phyloP scores from a whole-genome alignment of 2,329 filamentous ascomycete genomes.

The Boeremia lycopersici region DNA sequence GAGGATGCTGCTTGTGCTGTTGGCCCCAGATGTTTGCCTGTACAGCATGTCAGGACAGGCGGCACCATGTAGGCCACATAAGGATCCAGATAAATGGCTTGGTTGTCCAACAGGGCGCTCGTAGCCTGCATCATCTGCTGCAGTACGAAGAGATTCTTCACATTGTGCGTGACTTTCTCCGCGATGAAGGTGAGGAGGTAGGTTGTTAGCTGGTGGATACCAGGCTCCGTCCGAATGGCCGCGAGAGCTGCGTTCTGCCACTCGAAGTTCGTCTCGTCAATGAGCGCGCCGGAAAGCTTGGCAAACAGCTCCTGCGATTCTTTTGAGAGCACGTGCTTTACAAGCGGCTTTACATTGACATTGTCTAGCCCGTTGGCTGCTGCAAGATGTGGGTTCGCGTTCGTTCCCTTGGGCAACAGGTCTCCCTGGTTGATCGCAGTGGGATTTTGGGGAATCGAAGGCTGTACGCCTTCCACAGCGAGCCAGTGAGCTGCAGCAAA shows the following conservation, averaged over 20 bases:
- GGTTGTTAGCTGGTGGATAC: constrained; percentile 91
- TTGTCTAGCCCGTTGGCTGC: constrained; percentile 84
- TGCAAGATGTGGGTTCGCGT: constrained; percentile 82
- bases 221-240: constrained; percentile 85
- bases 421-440: constrained; percentile 86
- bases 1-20: constrained; percentile 58
- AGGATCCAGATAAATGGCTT: constrained; percentile 74
- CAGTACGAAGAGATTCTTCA: constrained; percentile 88
- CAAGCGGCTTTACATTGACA: constrained; percentile 81
- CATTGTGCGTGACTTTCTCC: constrained; percentile 91
- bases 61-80: constrained; percentile 77
- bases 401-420: constrained; percentile 85
- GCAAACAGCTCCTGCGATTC: constrained; percentile 97
- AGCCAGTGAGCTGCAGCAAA: constrained; percentile 81
- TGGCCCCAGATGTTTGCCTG: constrained; percentile 78
- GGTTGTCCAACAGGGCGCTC: constrained; percentile 82
- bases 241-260: constrained; percentile 84
- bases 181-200: constrained; percentile 97
- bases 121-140: constrained; percentile 92
- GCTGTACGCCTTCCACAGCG: constrained; percentile 95
- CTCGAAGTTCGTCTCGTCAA: constrained; percentile 87
- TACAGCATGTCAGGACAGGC: constrained; percentile 87
- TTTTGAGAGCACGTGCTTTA: constrained; percentile 95
- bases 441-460: constrained; percentile 94
- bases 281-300: constrained; percentile 85